These are phyloP conservation scores for Prinsepia uniflora DNA, from an alignment of 306 rosid genomes.

Conservation along the genomic window DNA sequence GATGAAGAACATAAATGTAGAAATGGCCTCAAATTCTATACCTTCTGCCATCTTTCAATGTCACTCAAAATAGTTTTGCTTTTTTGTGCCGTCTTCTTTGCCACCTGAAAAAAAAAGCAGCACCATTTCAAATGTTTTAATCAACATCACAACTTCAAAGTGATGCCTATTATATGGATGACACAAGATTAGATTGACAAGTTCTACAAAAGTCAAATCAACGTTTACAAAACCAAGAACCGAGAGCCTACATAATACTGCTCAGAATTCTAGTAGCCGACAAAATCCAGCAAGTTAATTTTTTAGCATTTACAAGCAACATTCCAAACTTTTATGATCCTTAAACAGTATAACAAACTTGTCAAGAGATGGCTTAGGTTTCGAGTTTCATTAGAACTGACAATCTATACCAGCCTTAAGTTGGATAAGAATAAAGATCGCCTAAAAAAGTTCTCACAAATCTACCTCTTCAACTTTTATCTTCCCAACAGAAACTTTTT, in stretches of 20 bases:
- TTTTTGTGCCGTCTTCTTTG: constrained; percentile 88
- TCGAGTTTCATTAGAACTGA: not conserved
- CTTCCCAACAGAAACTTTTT: constrained; percentile 79
- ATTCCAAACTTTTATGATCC: no score
- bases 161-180: not conserved
- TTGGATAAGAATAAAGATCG: not conserved
- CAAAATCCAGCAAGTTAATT: no score
- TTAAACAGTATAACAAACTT: no score
- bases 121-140: constrained; percentile 4
- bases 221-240: not conserved
- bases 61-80: constrained; percentile 85
- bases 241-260: no score
- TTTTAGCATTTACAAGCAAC: no score
- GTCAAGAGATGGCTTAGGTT: no score
- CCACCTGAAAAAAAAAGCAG: constrained; percentile 60
- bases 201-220: not conserved
- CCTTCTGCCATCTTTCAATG: constrained; percentile 99
- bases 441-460: constrained; percentile 5
- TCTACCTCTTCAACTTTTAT: constrained; percentile 93
- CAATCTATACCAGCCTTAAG: not conserved
- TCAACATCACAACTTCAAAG: not conserved
- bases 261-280: no score
- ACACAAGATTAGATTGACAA: not conserved
- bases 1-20: not conserved
- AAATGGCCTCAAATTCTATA: constrained; percentile 26